phyloP scores from a whole-genome alignment of 169 alveolate species.

The Plasmodium sp. region DNA sequence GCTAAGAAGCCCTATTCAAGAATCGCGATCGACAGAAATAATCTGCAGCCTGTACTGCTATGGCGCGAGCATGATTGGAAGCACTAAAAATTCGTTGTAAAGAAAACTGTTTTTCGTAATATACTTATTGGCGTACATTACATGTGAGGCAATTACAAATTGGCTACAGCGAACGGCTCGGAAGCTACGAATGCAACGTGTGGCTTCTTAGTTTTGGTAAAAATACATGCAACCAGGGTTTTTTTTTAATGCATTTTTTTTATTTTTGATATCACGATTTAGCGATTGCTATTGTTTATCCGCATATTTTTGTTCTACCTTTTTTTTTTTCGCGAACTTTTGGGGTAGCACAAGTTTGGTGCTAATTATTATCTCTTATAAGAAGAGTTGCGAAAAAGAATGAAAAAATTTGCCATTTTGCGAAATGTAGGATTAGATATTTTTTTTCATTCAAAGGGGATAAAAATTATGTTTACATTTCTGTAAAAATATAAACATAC shows the following conservation, averaged over 20 bases:
- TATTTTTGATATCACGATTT: neutral
- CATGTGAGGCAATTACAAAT: neutral
- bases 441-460: neutral
- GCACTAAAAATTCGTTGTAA: neutral
- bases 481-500: neutral
- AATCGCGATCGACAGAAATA: neutral
- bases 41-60: neutral
- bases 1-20: neutral
- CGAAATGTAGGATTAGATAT: neutral
- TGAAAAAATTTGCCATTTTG: neutral
- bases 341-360: neutral
- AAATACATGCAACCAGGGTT: neutral
- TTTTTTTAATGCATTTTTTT: neutral
- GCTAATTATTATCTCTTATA: neutral
- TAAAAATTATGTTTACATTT: neutral
- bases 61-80: neutral
- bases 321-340: neutral
- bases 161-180: neutral
- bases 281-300: neutral
- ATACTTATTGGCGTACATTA: neutral
- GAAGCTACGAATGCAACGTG: neutral
- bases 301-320: neutral
- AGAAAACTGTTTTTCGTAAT: neutral
- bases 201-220: neutral
- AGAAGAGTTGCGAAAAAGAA: neutral